A percentile compares a stretch with the other conserved stretches of the same genome.
phyloP scores from a whole-genome alignment of 2,329 filamentous ascomycete genomes.

The Pestalotiopsis sp. region DNA sequence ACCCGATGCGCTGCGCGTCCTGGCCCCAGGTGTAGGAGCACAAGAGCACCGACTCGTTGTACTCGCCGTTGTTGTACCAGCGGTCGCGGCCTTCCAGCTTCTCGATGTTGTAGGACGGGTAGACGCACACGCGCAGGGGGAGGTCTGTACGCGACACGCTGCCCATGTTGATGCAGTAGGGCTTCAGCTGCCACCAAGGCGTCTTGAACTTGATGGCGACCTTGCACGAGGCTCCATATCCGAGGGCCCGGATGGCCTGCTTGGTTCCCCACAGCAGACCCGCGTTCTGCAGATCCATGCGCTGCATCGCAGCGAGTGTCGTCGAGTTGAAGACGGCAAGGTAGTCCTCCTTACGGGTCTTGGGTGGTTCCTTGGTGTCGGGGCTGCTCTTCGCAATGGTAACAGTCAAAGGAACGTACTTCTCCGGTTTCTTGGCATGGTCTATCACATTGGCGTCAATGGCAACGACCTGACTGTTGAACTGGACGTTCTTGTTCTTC shows the following conservation, averaged over 20 bases:
- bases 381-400: background rate
- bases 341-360: slow-evolving; percentile 20
- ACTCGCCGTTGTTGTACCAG: background rate
- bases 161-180: slow-evolving; percentile 27
- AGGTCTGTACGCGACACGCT: slow-evolving; percentile 34
- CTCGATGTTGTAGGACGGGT: slow-evolving; percentile 38
- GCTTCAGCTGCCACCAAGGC: slow-evolving; percentile 34
- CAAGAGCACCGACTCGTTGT: slow-evolving; percentile 34
- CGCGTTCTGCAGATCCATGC: slow-evolving; percentile 29
- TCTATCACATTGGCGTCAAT: background rate
- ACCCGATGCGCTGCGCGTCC: slow-evolving; percentile 35
- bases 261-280: slow-evolving; percentile 27
- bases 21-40: slow-evolving; percentile 39
- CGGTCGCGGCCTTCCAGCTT: slow-evolving; percentile 14
- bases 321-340: slow-evolving; percentile 34
- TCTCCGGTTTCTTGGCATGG: background rate
- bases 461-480: slow-evolving; percentile 6
- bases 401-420: background rate
- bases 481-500: background rate
- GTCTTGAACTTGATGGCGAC: slow-evolving; percentile 36
- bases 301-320: slow-evolving; percentile 29
- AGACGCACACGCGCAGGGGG: slow-evolving; percentile 34
- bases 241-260: slow-evolving; percentile 32
- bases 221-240: slow-evolving; percentile 34
- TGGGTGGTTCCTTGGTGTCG: background rate